Percentiles rank a stretch among this genome's conserved stretches.
Evolutionary conservation across 148 eudicot species (phyloP).

Genomic region (Silene uniflora): DNA sequence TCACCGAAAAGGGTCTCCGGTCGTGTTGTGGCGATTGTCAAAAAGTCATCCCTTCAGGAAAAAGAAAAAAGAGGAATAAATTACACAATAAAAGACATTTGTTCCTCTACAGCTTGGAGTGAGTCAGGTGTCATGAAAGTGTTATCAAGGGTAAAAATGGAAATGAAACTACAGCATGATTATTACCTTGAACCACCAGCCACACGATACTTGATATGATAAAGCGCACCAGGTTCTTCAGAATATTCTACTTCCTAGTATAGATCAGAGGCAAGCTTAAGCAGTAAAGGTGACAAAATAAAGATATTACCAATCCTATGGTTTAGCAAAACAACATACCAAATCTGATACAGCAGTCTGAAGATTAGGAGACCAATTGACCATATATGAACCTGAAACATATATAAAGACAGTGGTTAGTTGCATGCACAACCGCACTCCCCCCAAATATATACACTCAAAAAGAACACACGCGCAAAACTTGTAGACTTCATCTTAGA

Average conservation of each 20-base stretch:
- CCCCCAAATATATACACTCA: background rate
- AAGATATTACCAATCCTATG: constrained; percentile 7
- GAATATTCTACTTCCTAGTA: constrained; percentile 95
- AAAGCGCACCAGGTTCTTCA: constrained; percentile 91
- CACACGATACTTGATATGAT: constrained; percentile 90
- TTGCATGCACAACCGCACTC: background rate
- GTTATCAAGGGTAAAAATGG: constrained; percentile 3
- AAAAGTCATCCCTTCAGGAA: constrained; percentile 62
- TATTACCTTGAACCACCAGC: constrained; percentile 93
- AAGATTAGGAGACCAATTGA: constrained; percentile 95
- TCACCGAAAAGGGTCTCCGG: constrained; percentile 98
- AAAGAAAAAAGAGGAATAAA: background rate
- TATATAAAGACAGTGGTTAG: constrained; percentile 2
- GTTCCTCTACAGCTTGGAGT: background rate
- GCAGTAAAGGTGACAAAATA: background rate
- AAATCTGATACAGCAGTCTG: constrained; percentile 99
- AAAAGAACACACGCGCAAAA: background rate
- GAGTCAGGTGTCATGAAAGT: background rate
- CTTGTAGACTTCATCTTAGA: background rate
- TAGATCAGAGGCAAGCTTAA: constrained; percentile 13
- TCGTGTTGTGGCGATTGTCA: constrained; percentile 91
- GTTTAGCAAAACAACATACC: constrained; percentile 42
- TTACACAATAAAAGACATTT: background rate
- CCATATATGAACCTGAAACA: constrained; percentile 96
- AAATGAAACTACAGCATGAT: background rate